Conservation (phyloP, 1,284 basidiomycete species). For the Ceratobasidium sp. region DNA sequence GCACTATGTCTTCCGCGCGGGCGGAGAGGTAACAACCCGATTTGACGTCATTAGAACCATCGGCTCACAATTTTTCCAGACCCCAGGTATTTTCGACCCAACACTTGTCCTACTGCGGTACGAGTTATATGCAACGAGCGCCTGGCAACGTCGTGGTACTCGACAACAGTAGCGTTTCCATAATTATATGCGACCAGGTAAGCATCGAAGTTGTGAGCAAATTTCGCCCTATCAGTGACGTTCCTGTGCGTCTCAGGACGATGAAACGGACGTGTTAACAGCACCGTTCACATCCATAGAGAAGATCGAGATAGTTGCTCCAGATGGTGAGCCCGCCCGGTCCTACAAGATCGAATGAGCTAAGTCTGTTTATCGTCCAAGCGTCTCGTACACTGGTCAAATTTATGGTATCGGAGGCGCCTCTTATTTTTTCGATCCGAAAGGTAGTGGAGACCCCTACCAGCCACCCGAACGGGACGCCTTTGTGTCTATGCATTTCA, state of each 20-base stretch:
- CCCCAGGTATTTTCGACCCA: conserved; percentile 33
- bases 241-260: not conserved
- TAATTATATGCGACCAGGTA: conserved; percentile 35
- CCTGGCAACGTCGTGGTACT: conserved; percentile 29
- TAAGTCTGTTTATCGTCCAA: not conserved
- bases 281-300: conserved; percentile 1
- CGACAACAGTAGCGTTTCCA: conserved; percentile 19
- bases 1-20: conserved; percentile 23
- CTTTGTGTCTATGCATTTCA: conserved; percentile 7
- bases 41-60: not conserved
- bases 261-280: conserved; percentile 27
- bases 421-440: conserved; percentile 30
- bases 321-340: conserved; percentile 4
- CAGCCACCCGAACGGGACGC: conserved; percentile 5
- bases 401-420: conserved; percentile 22
- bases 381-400: conserved; percentile 9
- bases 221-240: too few relatives aligned
- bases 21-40: conserved; percentile 2
- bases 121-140: conserved; percentile 17
- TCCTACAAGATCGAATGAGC: not conserved
- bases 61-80: not conserved
- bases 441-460: not conserved
- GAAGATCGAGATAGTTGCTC: conserved; percentile 7
- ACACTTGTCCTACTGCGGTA: conserved; percentile 32
- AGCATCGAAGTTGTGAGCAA: not conserved